phyloP scores from a whole-genome alignment of 805 yeast species.

The Myxozyma kluyveri region DNA sequence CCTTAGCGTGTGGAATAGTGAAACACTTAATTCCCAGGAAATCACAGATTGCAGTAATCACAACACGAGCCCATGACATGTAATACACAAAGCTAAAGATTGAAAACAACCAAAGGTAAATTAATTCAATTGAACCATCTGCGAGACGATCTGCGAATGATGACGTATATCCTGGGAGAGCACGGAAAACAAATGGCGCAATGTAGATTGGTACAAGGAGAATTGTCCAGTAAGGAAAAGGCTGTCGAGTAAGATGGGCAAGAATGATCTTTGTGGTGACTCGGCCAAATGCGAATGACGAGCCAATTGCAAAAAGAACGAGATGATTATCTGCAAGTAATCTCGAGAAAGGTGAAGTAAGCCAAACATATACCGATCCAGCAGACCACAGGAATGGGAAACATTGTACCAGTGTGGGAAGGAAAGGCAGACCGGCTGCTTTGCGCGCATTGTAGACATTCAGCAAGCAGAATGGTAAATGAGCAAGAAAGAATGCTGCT shows the following conservation, averaged over 20 bases:
- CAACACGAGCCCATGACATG: slow-evolving; percentile 66
- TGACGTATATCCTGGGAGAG: slow-evolving; percentile 46
- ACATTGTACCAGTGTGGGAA: slow-evolving; percentile 53
- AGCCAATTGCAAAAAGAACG: slow-evolving; percentile 71
- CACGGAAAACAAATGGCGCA: slow-evolving; percentile 43
- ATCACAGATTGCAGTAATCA: slow-evolving; percentile 73
- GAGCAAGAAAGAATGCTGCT: slow-evolving; percentile 48
- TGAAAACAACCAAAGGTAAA: slow-evolving; percentile 51
- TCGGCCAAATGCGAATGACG: slow-evolving; percentile 87
- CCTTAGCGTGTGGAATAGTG: slow-evolving; percentile 36
- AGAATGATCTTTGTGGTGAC: slow-evolving; percentile 59
- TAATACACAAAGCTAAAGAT: slow-evolving; percentile 67
- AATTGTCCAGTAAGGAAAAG: slow-evolving; percentile 70
- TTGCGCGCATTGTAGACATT: slow-evolving; percentile 46
- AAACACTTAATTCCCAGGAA: slow-evolving; percentile 84
- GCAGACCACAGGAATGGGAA: slow-evolving; percentile 65
- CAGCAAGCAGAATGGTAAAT: slow-evolving; percentile 64
- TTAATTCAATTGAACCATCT: neutral
- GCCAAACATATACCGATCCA: slow-evolving; percentile 47
- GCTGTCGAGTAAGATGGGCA: slow-evolving; percentile 80
- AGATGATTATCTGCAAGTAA: slow-evolving; percentile 46
- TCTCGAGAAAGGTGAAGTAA: slow-evolving; percentile 48
- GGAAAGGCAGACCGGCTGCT: slow-evolving; percentile 35
- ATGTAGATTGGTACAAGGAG: slow-evolving; percentile 51
- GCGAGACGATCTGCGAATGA: slow-evolving; percentile 27